Base-by-base conservation (phyloP, 2,329 filamentous ascomycete species). In the Botrytis hyacinthi region DNA sequence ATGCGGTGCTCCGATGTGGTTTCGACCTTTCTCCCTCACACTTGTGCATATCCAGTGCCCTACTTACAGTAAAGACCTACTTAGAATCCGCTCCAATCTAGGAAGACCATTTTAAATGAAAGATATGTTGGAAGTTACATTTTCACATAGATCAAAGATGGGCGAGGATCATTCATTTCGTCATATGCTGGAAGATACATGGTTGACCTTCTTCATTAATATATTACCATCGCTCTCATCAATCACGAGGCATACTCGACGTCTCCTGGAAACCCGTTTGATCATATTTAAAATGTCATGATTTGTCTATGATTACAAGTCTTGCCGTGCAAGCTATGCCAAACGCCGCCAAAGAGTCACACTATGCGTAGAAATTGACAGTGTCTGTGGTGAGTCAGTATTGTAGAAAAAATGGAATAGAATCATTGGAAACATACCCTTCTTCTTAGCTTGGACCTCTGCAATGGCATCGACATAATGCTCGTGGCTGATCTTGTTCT, bases 401-500 rank as follows among this genome's bases (percentile, higher is more conserved):
- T 51, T 61, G 16, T 26, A 67, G 32, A 51, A 69, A 77, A 82
- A 82, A 86, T 46, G 59, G 46, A 32, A 44, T 48, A n/a, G 20
- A 32, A 14, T 16, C 51, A 29, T 32, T n/a, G 26, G 20, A 18
- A 72, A 73, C 74, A 62, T 76, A 74, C 74, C 77, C 73, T 80
- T 79, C 88, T 82, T 97, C 94, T 89, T 97, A 97, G 92, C 91
- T 83, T 95, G 94, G 79, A 99, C 96, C 84, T 99, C 96, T 54
- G 94, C 89, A 83, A 99, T 98, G 75, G 96, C 96, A 86, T 99
- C 96, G 69, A 99, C 96, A 81, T 98, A 99, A 84, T 99, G 94
- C 86, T 99, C 96, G 82, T 99, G 96, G 74, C 92, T 93, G 81
- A 99, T 96, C 88, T 98, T 98, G 84, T 92, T 94, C 87, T 97